Evolutionary conservation across 225 moss, liverwort and hornwort genomes (phyloP), one percentile per base, ranked within the genome.

Genomic region (Physcomitrium patens): DNA sequence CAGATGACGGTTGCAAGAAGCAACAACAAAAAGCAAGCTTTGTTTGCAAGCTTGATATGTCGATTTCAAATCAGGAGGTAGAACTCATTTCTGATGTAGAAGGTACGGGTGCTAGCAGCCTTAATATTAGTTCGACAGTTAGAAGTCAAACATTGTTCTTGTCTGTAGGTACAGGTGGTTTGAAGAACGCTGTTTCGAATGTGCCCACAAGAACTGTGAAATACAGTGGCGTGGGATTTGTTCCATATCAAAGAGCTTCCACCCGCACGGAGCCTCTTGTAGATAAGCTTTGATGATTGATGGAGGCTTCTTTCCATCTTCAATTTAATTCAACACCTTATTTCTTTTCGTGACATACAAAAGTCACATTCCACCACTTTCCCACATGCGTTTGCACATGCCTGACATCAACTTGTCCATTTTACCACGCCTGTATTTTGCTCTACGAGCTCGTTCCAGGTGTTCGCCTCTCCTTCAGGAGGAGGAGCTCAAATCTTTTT

Each of bases 201-300:
- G 72, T 80, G 59, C 55, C 80, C 48, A 76, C 71, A 50, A 80
- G 80, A 48, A 66, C 27, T 85, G 83, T 85, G 80, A 88, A 85
- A 88, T 88, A 78, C 76, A 88, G 88, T 73, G 88, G 88, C 12
- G 63, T 83, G 83, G 88, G 88, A 62, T 88, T 88, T 83, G 85
- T 88, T 72, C 88, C 88, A 80, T 88, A 88, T 80, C 88, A 83
- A 83, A 66, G 85, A 70, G 76, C 76, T 77, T 73, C 68, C 42
- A 19, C 51, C 10, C 72, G 75, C 67, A 75, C 55, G 45, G 83
- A 87, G 53, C 17, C 85, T 73, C 67, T 45, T 72, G 72, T 76
- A 74, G 77, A 81, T 51, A 82, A 73, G 82, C 80, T 60, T 68
- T 80, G 76, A 70, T 82, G 84, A 79, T 79, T 87, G 87, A 81